Conservation (phyloP, 345 rosid genomes). For the Gossypium stocksii region DNA sequence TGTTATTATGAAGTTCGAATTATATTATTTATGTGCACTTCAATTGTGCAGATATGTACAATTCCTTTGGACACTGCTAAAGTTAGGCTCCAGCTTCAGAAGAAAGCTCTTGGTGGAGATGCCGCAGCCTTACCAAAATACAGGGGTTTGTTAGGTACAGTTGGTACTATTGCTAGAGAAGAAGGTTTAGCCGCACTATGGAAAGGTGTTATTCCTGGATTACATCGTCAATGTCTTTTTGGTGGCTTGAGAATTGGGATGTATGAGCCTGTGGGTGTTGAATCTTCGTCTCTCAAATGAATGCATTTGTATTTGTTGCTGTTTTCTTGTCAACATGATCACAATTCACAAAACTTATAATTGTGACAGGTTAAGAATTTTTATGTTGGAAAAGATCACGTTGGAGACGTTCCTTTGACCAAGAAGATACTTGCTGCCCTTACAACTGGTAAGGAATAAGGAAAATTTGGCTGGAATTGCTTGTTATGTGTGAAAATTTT, state of each 20-base stretch:
- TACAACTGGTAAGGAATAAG: slow-evolving; percentile 72
- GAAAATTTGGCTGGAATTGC: not conserved
- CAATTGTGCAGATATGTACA: slow-evolving; percentile 64
- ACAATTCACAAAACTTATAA: not conserved
- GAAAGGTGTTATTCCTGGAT: slow-evolving; percentile 92
- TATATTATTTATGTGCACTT: not conserved
- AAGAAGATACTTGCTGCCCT: slow-evolving; percentile 98
- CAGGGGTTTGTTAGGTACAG: slow-evolving; percentile 88
- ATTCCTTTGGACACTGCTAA: slow-evolving; percentile 98
- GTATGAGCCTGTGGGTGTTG: slow-evolving; percentile 85
- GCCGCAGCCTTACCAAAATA: slow-evolving; percentile 58
- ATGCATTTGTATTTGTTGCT: not conserved
- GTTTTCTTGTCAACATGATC: slow-evolving; percentile 14
- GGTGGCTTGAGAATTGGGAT: slow-evolving; percentile 97
- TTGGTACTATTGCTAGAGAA: slow-evolving; percentile 86
- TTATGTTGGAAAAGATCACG: slow-evolving; percentile 76
- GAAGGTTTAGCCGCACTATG: slow-evolving; percentile 88
- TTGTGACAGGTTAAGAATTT: slow-evolving; percentile 64
- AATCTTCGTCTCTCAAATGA: slow-evolving; percentile 6
- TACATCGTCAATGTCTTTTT: slow-evolving; percentile 90
- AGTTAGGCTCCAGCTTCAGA: slow-evolving; percentile 98
- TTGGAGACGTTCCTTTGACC: slow-evolving; percentile 89
- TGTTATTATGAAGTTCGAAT: not conserved
- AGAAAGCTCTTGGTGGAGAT: slow-evolving; percentile 60
- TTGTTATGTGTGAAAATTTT: not conserved